Evolutionary conservation across 306 rosid genomes (phyloP), one percentile per base, ranked within the genome.

Genomic region (Aeschynomene evenia): DNA sequence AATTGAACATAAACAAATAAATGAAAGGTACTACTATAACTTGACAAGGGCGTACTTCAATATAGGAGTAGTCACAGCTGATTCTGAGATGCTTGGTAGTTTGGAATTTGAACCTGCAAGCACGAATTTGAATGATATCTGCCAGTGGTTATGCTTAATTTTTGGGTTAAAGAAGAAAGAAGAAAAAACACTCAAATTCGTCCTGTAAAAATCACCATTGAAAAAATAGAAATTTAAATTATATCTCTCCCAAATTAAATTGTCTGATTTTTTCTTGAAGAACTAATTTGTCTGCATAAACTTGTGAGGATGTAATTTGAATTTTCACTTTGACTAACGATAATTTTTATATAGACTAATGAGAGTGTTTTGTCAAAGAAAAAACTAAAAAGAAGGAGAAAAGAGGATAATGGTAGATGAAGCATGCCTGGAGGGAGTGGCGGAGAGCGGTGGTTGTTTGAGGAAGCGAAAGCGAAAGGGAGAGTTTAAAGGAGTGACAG

Each of bases 101-200:
- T 20, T 66, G 66, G 22, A 74, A 74, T 14, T 14, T 63, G 57
- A 40, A 63, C 34, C 71, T 73, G 66, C 24, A 53, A 63, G 31
- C 0, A 18, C 22, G 56, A 23, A 50, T 2, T 2, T 3, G 70
- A 51, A n/a, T n/a, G n/a, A n/a, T n/a, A n/a, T n/a, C n/a, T 28
- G 68, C 21, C 8, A 54, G 37, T 7, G 61, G n/a, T n/a, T n/a
- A 54, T 1, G 20, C 36, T 26, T 50, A 52, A 23, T 1, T 9
- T 20, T 0, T 0, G 19, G 13, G 15, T 1, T 18, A 0, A 5
- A 18, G 2, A 9, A 18, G 39, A 4, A 15, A 1, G 18, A 7
- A 1, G 19, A 68, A 46, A 71, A 21, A n/a, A n/a, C n/a, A n/a
- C n/a, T n/a, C n/a, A n/a, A n/a, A n/a, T n/a, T n/a, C n/a, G n/a